A percentile compares a stretch with the other conserved stretches of the same genome.
phyloP scores from a whole-genome alignment of 768 basidiomycete genomes.

The Brasilioporus rufonigricans region DNA sequence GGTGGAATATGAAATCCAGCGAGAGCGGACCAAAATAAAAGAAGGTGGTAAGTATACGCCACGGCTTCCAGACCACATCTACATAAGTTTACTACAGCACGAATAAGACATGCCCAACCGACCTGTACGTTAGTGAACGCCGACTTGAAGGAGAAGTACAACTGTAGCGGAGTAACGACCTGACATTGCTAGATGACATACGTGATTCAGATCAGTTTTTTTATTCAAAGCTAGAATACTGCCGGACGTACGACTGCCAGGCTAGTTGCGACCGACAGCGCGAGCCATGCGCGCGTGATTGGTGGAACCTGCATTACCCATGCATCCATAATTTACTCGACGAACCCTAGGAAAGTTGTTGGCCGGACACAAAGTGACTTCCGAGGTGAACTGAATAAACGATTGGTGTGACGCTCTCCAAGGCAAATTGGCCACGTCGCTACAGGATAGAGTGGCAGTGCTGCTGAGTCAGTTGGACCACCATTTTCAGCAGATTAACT shows the following conservation, averaged over 20 bases:
- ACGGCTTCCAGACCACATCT: slow-evolving; percentile 50
- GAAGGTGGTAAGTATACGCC: slow-evolving; percentile 89
- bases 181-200: slow-evolving; percentile 74
- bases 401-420: neutral
- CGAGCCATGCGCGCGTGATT: slow-evolving; percentile 85
- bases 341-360: neutral
- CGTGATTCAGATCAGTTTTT: slow-evolving; percentile 1
- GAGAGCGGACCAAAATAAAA: slow-evolving; percentile 95
- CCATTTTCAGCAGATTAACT: neutral
- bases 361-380: neutral
- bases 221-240: neutral
- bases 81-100: slow-evolving; percentile 9
- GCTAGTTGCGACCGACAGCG: slow-evolving; percentile 73
- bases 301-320: slow-evolving; percentile 93
- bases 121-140: slow-evolving; percentile 80
- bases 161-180: slow-evolving; percentile 83
- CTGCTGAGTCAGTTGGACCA: slow-evolving; percentile 19
- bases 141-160: slow-evolving; percentile 89
- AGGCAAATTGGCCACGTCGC: slow-evolving; percentile 9
- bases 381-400: neutral
- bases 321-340: slow-evolving; percentile 61
- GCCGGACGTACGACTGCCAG: slow-evolving; percentile 73
- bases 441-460: neutral
- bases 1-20: slow-evolving; percentile 92
- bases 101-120: neutral